Conservation (phyloP, 1,284 basidiomycete genomes). For the Ceratobasidium papillatum region DNA sequence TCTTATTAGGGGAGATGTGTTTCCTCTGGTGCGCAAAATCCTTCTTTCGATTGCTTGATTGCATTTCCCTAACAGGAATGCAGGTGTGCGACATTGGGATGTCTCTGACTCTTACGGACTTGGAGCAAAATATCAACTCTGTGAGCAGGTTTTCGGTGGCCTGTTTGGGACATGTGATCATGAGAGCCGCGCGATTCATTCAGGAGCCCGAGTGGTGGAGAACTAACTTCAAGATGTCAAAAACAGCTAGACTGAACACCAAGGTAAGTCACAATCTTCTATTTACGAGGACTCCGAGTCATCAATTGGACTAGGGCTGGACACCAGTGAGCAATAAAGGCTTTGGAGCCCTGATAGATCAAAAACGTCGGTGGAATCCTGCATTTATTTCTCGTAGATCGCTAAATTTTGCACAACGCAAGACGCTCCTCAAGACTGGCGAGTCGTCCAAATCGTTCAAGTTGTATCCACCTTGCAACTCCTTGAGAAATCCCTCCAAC, state of each 20-base stretch:
- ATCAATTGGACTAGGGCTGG: not conserved
- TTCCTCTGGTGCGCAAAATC: not conserved
- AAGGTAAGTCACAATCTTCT: not conserved
- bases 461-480: not conserved
- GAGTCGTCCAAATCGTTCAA: not conserved
- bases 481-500: not conserved
- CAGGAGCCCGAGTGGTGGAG: not conserved
- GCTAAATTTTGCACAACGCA: not conserved
- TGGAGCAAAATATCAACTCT: not conserved
- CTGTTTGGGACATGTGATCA: no score
- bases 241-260: not conserved
- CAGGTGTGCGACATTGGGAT: not conserved
- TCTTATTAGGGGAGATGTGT: conserved; percentile 1
- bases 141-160: not conserved
- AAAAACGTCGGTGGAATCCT: not conserved
- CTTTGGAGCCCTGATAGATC: not conserved
- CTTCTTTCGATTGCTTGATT: not conserved
- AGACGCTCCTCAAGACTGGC: not conserved
- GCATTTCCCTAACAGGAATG: no score
- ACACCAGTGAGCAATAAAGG: not conserved
- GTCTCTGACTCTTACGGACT: not conserved
- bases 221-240: not conserved
- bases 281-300: no score
- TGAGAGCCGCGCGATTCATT: not conserved
- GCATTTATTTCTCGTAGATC: not conserved